Evolutionary conservation across 305 asterid species (phyloP), one percentile per base, ranked within the genome.

Genomic region (Fraxinus nigra): DNA sequence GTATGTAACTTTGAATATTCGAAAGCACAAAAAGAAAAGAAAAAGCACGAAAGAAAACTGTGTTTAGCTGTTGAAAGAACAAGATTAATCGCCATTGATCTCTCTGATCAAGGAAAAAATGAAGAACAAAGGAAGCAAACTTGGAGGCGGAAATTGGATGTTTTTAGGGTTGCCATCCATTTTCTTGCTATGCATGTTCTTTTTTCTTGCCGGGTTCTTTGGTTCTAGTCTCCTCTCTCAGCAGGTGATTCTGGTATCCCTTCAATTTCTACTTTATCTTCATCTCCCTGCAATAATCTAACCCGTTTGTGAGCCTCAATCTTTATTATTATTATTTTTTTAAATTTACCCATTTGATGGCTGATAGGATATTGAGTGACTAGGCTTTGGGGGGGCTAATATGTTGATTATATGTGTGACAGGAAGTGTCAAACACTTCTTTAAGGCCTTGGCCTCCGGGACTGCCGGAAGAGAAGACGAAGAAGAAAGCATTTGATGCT

Each of bases 151-250:
- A 72, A 87, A 76, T 63, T 79, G 88, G 90, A 86, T 72, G 79
- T 81, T 79, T 65, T 78, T 87, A 78, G 90, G 89, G 80, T 78
- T 93, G 61, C 98, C 97, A 1, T 87, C 84, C n/a, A 89, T 92
- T 75, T 96, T 93, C 85, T 87, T 90, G 40, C 76, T 96, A 37
- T 96, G 98, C 86, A 89, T 96, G 59, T 93, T 87, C 89, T 96
- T 92, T 88, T 93, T 94, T 78, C 91, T 96, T 37, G 93, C 93
- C 56, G 98, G 98, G 7, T 94, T 93, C 79, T 89, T 93, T 76
- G 97, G 94, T 80, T 92, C 92, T 10, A 80, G 93, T 14, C 95
- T 94, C 46, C 89, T 96, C 82, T 89, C 90, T 79, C 97, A 89
- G 72, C 93, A 89, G 97, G 98, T 92, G 3, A 9, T 9, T 40